A percentile compares a stretch with the other conserved stretches of the same genome.
Evolutionary conservation across 225 moss, liverwort and hornwort species (phyloP).

Genomic region (Physcomitrium patens): DNA sequence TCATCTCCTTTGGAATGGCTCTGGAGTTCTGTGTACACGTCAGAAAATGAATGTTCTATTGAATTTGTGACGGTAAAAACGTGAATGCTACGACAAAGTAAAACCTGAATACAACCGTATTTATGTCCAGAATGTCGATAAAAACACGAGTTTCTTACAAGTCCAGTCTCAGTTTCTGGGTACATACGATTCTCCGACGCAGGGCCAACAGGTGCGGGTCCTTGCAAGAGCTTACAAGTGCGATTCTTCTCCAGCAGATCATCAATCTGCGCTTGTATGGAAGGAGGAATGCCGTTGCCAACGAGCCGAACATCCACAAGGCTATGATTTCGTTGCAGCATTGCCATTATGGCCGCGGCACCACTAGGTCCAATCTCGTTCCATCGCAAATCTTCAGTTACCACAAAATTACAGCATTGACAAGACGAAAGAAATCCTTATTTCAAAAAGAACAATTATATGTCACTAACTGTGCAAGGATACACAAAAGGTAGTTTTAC

Average conservation of each 20-base stretch:
- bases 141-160: slow-evolving; percentile 19
- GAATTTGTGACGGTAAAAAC: not conserved
- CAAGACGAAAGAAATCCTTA: too few relatives aligned
- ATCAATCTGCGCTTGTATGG: slow-evolving; percentile 53
- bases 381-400: slow-evolving; percentile 53
- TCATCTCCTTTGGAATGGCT: slow-evolving; percentile 20
- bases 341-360: slow-evolving; percentile 45
- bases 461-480: too few relatives aligned
- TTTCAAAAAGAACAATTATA: too few relatives aligned
- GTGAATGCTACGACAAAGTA: not conserved
- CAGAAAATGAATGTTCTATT: not conserved
- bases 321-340: slow-evolving; percentile 53
- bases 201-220: not conserved
- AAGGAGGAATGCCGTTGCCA: slow-evolving; percentile 63
- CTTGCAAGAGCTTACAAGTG: slow-evolving; percentile 30
- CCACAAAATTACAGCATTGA: not conserved
- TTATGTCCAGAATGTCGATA: not conserved
- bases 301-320: slow-evolving; percentile 46
- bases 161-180: not conserved
- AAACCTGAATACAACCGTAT: too few relatives aligned
- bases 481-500: too few relatives aligned
- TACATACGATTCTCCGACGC: not conserved
- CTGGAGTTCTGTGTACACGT: slow-evolving; percentile 23
- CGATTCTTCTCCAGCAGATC: slow-evolving; percentile 51
- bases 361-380: slow-evolving; percentile 61